Conservation (phyloP, 805 yeast species). For the Zygoascus biomembranicola region DNA sequence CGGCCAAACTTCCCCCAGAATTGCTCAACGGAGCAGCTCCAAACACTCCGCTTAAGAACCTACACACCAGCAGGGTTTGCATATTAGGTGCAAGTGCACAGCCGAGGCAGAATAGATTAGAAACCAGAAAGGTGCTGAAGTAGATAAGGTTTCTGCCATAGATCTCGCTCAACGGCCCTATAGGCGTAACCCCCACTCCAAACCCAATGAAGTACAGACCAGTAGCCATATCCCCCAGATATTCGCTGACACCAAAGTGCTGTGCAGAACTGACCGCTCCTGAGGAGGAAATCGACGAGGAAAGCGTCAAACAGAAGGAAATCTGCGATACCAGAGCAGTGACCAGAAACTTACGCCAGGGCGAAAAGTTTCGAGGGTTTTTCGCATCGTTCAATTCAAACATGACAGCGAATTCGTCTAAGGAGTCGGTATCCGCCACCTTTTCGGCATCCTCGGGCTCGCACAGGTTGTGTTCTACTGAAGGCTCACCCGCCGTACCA, state of each 20-base stretch:
- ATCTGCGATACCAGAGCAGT: no score
- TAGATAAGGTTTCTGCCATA: neutral
- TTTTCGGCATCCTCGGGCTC: no score
- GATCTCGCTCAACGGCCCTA: neutral
- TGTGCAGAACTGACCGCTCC: no score
- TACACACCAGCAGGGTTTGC: constrained; percentile 2
- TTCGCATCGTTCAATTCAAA: no score
- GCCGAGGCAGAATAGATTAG: neutral
- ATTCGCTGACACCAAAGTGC: neutral
- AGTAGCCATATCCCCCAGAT: neutral
- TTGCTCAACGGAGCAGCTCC: neutral
- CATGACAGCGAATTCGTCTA: no score
- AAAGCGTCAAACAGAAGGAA: no score
- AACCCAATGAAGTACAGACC: neutral
- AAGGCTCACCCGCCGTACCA: no score
- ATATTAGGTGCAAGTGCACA: constrained; percentile 2
- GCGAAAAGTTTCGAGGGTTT: no score
- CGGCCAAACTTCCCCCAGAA: neutral
- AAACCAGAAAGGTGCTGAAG: neutral
- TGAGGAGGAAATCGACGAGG: no score
- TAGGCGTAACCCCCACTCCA: neutral
- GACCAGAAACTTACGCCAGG: no score
- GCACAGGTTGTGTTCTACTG: no score
- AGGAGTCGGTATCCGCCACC: no score
- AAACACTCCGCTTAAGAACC: constrained; percentile 4